These are phyloP conservation scores for Cajanus cajan DNA, from an alignment of 306 rosid species.

Conservation along the genomic window DNA sequence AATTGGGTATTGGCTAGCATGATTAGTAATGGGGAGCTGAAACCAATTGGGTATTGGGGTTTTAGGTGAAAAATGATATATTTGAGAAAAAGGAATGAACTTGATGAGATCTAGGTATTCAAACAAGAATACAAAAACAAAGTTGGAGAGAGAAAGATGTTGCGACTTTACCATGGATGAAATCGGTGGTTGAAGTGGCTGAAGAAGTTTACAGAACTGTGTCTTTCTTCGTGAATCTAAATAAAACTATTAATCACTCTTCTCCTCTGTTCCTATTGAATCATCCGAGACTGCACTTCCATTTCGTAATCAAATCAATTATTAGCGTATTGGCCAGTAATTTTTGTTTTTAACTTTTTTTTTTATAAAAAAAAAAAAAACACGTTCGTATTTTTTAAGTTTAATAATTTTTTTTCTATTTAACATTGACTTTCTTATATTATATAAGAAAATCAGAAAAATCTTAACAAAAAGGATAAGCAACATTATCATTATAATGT, in stretches of 20 bases:
- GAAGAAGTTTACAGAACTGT: neutral
- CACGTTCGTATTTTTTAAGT: neutral
- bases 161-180: neutral
- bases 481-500: neutral
- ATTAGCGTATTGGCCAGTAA: neutral
- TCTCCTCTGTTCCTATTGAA: neutral
- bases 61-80: neutral
- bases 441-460: neutral
- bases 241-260: neutral
- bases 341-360: neutral
- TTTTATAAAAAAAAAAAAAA: neutral
- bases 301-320: neutral
- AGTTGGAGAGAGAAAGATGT: neutral
- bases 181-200: neutral
- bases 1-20: neutral
- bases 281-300: neutral
- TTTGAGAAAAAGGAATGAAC: neutral
- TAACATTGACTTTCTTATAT: neutral
- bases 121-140: neutral
- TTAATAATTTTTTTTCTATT: neutral
- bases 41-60: neutral
- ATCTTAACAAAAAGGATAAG: too few species aligned
- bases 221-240: neutral
- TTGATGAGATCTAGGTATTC: slow-evolving; percentile 27
- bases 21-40: neutral